Evolutionary conservation across 371 early-diverging fungal species (phyloP).

Genomic region (Chytridiales sp.): DNA sequence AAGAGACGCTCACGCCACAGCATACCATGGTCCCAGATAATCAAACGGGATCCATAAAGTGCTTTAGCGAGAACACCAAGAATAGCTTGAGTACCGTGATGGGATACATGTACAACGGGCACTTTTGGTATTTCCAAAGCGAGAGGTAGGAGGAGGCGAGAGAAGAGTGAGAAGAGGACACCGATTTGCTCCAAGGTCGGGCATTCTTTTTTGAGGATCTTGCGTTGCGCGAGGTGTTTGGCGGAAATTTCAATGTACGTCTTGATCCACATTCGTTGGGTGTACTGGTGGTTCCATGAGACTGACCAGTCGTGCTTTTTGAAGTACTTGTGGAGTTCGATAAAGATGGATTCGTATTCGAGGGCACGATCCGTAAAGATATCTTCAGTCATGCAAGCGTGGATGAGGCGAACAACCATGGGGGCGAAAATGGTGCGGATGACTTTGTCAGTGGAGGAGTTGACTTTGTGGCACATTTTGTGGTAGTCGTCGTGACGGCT

Average conservation of each 20-base stretch:
- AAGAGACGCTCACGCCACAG: conserved; percentile 43
- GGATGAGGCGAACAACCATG: conserved; percentile 26
- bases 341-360: conserved; percentile 30
- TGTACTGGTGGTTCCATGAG: conserved; percentile 36
- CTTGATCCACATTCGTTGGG: conserved; percentile 35
- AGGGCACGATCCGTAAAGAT: conserved; percentile 13
- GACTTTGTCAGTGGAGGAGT: conserved; percentile 25
- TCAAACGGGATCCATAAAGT: conserved; percentile 26
- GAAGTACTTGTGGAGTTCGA: conserved; percentile 34
- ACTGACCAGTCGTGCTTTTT: conserved; percentile 32
- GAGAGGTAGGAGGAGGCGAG: conserved; percentile 34
- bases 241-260: conserved; percentile 19
- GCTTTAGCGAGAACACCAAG: conserved; percentile 38
- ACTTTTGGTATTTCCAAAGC: conserved; percentile 27
- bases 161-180: conserved; percentile 33
- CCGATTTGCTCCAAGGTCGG: conserved; percentile 38
- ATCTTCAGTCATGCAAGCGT: conserved; percentile 23
- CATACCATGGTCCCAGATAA: conserved; percentile 46
- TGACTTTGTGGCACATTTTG: conserved; percentile 14
- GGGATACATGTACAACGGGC: conserved; percentile 39
- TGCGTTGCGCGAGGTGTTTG: conserved; percentile 5
- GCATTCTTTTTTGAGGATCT: conserved; percentile 21
- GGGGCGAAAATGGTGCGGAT: conserved; percentile 29
- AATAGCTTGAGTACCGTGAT: conserved; percentile 42
- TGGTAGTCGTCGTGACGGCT: conserved; percentile 19